Evolutionary conservation across 345 rosid species (phyloP), one percentile per base, ranked within the genome.

Genomic region (Melaleuca alternifolia): DNA sequence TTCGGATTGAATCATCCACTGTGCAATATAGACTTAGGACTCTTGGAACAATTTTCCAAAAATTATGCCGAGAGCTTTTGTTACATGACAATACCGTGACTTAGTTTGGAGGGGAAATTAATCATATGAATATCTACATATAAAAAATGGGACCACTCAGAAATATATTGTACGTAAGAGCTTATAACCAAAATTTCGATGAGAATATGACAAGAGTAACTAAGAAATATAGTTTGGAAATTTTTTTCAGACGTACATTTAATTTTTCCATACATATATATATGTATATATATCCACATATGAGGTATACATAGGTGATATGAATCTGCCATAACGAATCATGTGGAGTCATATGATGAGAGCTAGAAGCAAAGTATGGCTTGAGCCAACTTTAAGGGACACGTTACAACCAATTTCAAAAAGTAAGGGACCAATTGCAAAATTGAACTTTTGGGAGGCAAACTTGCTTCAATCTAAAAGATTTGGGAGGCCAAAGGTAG

Each of bases 201-300:
- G 54, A 51, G 1, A 51, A 51, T 51, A 1, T 57, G 30, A 11
- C 15, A 26, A 24, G 62, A 57, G 62, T 57, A 57, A 24, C 15
- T 11, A 13, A 57, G 11, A 11, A 24, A 24, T 57, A 12, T 57
- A 57, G 30, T 59, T 59, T 59, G 2, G 0, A n/a, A 59, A n/a
- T 59, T 0, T 59, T 59, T 59, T n/a, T n/a, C 16, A 59, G 71
- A 13, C 16, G 14, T 13, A n/a, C 0, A 6, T 12, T 59, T n/a
- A n/a, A 12, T 12, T 57, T 9, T 59, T n/a, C 37, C 18, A n/a
- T 59, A 59, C 41, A 41, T 41, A 41, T 41, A 41, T 41, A 41
- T 41, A 41, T 41, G 4, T 41, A 41, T 41, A 41, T 41, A 41
- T 41, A 41, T 41, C 41, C 41, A 41, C 41, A 41, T 41, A 41